phyloP scores from a whole-genome alignment of 2,329 filamentous ascomycete genomes.

The Orbilia blumenaviensis region DNA sequence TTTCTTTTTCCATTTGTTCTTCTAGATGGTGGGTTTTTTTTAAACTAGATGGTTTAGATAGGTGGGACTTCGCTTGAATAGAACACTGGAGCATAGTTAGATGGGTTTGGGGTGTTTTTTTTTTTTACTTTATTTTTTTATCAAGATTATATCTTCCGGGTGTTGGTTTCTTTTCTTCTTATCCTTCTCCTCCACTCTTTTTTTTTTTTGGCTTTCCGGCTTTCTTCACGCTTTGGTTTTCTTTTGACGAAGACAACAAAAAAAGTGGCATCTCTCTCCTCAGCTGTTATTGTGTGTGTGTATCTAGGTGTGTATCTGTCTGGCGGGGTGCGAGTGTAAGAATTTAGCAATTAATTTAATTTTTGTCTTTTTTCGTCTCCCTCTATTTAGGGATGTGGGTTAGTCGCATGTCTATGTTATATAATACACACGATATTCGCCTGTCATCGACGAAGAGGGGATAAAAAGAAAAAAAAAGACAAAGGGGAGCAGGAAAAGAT shows the following conservation, averaged over 20 bases:
- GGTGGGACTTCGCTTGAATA: slow-evolving; percentile 31
- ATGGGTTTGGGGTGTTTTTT: slow-evolving; percentile 40
- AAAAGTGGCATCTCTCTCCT: slow-evolving; percentile 15
- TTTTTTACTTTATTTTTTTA: neutral
- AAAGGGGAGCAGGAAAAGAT: neutral
- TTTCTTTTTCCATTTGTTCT: slow-evolving; percentile 23
- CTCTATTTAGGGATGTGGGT: neutral
- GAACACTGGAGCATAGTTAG: slow-evolving; percentile 49
- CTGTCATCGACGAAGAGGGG: neutral
- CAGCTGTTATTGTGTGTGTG: neutral
- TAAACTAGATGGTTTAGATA: slow-evolving; percentile 38
- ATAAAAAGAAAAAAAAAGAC: neutral
- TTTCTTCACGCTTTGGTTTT: too few relatives aligned
- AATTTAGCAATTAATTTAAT: slow-evolving; percentile 12
- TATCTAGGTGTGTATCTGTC: too few relatives aligned
- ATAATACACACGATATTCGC: neutral
- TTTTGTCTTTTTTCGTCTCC: neutral
- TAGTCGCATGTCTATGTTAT: neutral
- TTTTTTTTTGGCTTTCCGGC: neutral
- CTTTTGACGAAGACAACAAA: neutral
- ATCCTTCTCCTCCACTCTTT: neutral
- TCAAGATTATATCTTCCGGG: neutral
- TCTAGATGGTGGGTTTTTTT: slow-evolving; percentile 26
- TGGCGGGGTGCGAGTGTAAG: slow-evolving; percentile 16
- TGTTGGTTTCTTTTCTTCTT: neutral